These are phyloP conservation scores for Fusarium sp. DNA, from an alignment of 2,329 filamentous ascomycete genomes.

Conservation along the genomic window DNA sequence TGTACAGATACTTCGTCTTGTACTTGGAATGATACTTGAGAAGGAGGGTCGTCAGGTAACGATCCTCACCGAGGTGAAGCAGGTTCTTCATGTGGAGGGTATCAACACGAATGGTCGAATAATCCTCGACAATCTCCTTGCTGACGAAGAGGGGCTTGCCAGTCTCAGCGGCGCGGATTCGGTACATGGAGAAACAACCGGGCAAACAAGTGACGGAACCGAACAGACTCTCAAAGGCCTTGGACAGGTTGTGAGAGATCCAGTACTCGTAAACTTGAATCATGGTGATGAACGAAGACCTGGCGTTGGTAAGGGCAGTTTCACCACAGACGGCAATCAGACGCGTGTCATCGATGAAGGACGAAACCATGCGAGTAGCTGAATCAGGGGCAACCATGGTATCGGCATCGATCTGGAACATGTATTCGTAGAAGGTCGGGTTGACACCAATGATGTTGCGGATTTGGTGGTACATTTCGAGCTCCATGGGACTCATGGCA, in stretches of 20 bases:
- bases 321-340: slow-evolving; percentile 96
- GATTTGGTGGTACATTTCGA: slow-evolving; percentile 99
- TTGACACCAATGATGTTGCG: slow-evolving; percentile 99
- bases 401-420: slow-evolving; percentile 96
- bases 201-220: slow-evolving; percentile 97
- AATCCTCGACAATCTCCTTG: slow-evolving; percentile 85
- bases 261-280: slow-evolving; percentile 99
- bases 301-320: slow-evolving; percentile 90
- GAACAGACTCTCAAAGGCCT: slow-evolving; percentile 97
- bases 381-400: slow-evolving; percentile 91
- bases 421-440: slow-evolving; percentile 96
- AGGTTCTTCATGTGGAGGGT: slow-evolving; percentile 99
- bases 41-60: slow-evolving; percentile 92
- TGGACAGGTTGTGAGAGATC: slow-evolving; percentile 96
- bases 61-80: slow-evolving; percentile 95
- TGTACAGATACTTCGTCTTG: slow-evolving; percentile 97
- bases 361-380: slow-evolving; percentile 87
- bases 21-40: slow-evolving; percentile 92
- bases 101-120: slow-evolving; percentile 93
- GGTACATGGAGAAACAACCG: slow-evolving; percentile 99
- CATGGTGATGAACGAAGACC: slow-evolving; percentile 94
- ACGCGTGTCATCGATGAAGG: slow-evolving; percentile 89
- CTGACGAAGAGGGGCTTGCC: slow-evolving; percentile 97
- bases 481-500: slow-evolving; percentile 92
- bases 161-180: slow-evolving; percentile 90